Base-by-base conservation (phyloP, 2,329 filamentous ascomycete species). In the Lachnellula suecica region DNA sequence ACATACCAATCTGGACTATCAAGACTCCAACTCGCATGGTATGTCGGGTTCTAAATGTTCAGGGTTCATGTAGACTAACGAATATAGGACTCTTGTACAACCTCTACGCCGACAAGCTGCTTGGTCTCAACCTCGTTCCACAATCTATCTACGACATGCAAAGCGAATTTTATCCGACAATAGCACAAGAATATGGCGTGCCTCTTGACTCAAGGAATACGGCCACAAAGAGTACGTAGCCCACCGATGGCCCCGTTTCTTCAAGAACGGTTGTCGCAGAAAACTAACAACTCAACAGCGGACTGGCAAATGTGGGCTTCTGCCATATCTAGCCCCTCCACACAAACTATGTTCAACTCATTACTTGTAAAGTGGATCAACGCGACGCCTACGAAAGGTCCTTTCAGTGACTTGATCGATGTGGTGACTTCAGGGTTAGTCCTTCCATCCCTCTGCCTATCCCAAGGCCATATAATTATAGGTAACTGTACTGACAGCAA, bases 291-390 rank as follows among this genome's bases (percentile, higher is more conserved):
- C 22, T 9, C 1, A 15, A 40, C 11, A 61, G 59, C 61, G 1
- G 91, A 96, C 74, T 96, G 91, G 91, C 83, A 92, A 67, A 84
- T 94, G 57, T 92, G 91, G 72, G 82, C 83, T 4, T 91, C 91
- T n/a, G 87, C 90, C 10, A 85, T 92, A 8, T 80, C 88, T 0
- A 79, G 79, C 42, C 69, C 75, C 43, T 71, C 76, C 27, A 87
- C 87, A 1, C 78, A 84, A 47, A 70, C 76, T 8, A 77, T 85
- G 67, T 88, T 96, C 62, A 76, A 93, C 50, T 75, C 82, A 49
- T 80, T 82, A 38, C 80, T 93, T 31, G 88, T 87, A 2, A 74
- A 71, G 50, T 96, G 89, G 88, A 77, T 95, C 63, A 87, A 87
- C 59, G 81, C 84, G 63, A 95, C 90, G 1, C 73, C 71, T 1